These are phyloP conservation scores for Xylariaceae sp. DNA, from an alignment of 2,329 filamentous ascomycete species.

Conservation along the genomic window DNA sequence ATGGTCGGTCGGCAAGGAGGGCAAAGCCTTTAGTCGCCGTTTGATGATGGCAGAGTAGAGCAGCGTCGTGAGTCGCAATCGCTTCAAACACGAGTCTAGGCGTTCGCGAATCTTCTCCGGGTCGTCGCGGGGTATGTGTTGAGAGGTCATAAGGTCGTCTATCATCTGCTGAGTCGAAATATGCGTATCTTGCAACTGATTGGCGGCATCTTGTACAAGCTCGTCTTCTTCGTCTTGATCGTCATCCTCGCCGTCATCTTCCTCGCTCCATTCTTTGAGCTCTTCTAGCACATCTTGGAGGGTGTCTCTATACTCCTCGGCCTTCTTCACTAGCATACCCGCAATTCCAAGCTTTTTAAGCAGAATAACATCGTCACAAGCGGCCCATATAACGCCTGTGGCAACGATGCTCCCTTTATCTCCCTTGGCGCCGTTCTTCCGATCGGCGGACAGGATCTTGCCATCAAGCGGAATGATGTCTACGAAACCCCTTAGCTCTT, in stretches of 20 bases:
- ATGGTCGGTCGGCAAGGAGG: constrained; percentile 47
- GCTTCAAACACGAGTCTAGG: constrained; percentile 67
- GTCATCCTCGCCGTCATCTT: constrained; percentile 61
- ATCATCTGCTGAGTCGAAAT: constrained; percentile 62
- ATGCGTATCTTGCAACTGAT: constrained; percentile 40
- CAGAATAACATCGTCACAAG: constrained; percentile 74
- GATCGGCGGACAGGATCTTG: constrained; percentile 53
- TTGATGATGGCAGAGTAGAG: constrained; percentile 74
- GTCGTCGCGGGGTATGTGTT: constrained; percentile 68
- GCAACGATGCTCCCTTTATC: constrained; percentile 63
- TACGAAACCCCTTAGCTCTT: constrained; percentile 67
- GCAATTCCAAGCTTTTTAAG: constrained; percentile 71
- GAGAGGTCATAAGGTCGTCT: constrained; percentile 71
- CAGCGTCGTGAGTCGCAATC: constrained; percentile 69
- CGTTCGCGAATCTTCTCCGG: constrained; percentile 68
- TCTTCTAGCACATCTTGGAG: constrained; percentile 85
- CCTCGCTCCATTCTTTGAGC: constrained; percentile 84
- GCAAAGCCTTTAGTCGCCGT: constrained; percentile 68
- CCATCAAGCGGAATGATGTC: constrained; percentile 65
- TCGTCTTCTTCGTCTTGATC: constrained; percentile 50
- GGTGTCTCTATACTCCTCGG: constrained; percentile 74
- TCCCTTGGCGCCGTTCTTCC: constrained; percentile 51
- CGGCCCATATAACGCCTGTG: constrained; percentile 82
- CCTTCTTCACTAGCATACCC: constrained; percentile 72
- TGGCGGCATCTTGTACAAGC: constrained; percentile 49